Base-by-base conservation (phyloP, 129 eudicot genomes). In the Pseudognaphalium luteoalbum region DNA sequence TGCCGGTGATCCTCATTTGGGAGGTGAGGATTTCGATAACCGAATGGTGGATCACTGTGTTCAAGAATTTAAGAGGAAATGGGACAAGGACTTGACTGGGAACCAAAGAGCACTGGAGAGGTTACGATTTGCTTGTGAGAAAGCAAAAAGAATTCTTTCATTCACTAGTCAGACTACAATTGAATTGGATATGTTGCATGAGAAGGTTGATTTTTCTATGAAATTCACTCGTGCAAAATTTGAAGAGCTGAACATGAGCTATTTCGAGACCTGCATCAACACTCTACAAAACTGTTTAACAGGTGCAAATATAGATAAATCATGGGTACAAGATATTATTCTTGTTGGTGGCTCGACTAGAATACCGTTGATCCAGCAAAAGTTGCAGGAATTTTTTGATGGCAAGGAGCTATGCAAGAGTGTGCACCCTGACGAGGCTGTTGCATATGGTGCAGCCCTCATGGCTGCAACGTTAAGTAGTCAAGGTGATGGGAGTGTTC, bases 131-230 rank as follows among this genome's bases (percentile, higher is more conserved):
- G 77, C 77, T 58, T 73, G 77, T 39, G 77, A 73, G 39, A 73
- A 73, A 10, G 77, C 68, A 6, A 73, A 73, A 73, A 12, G 77
- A 17, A 37, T 73, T 12, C 77, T 73, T 20, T 73, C 77, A 37
- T 7, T 30, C 28, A 21, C 47, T 32, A 50, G 8, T 33, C 66
- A 47, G 9, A 50, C 80, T 6, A 50, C 73, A 50, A 76, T 76
- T 7, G 80, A 76, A 5, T 34, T 76, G 47, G 80, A 76, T 19
- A 32, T 30, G 52, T 76, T 76, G 8, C 73, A 76, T 1, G 67
- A 66, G 11, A 72, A 74, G 37, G 66, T 76, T 76, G 80, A 76
- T 54, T 76, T 66, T 35, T 76, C 80, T 2, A 52, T 54, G 74
- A 76, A 20, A 51, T 65, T 76, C 32, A 32, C 21, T 65, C 80